Evolutionary conservation across 495 filamentous ascomycete species (phyloP).

Genomic region (Daldinia bambusicola): DNA sequence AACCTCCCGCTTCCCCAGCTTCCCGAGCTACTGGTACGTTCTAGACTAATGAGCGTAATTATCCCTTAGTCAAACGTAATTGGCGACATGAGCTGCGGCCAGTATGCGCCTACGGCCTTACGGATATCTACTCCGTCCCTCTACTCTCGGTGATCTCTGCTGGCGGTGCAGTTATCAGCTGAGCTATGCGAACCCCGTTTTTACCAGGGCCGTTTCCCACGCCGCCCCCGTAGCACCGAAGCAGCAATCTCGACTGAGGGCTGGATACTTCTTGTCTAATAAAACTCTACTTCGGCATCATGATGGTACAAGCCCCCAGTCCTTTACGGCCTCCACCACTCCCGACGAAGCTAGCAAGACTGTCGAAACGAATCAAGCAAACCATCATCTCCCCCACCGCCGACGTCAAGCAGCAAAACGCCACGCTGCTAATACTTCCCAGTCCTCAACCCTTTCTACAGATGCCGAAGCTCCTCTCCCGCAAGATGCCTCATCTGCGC

Average conservation of each 20-base stretch:
- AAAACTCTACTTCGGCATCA: slow-evolving; percentile 44
- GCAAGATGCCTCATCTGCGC: slow-evolving; percentile 82
- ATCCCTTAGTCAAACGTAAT: slow-evolving; percentile 25
- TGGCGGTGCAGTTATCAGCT: slow-evolving; percentile 45
- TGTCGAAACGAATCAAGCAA: slow-evolving; percentile 10
- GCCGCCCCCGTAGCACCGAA: slow-evolving; percentile 25
- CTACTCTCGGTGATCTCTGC: slow-evolving; percentile 44
- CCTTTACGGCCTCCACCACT: slow-evolving; percentile 20
- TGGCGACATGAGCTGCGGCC: slow-evolving; percentile 47
- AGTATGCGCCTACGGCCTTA: slow-evolving; percentile 49
- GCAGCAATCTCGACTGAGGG: slow-evolving; percentile 40
- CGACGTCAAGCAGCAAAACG: slow-evolving; percentile 53
- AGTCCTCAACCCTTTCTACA: slow-evolving; percentile 5
- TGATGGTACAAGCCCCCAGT: slow-evolving; percentile 22
- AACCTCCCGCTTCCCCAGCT: too few relatives aligned
- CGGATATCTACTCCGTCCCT: slow-evolving; percentile 46
- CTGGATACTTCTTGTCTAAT: slow-evolving; percentile 58
- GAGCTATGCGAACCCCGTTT: slow-evolving; percentile 14
- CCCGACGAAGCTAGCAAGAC: slow-evolving; percentile 2
- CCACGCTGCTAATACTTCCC: slow-evolving; percentile 29
- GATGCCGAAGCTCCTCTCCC: slow-evolving; percentile 60
- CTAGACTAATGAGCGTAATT: slow-evolving; percentile 17
- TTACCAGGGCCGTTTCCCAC: slow-evolving; percentile 14
- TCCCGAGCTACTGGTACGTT: background rate
- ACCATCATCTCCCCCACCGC: slow-evolving; percentile 53